Base-by-base conservation (phyloP, 1,139 yeast genomes). In the Neolecta irregularis region DNA sequence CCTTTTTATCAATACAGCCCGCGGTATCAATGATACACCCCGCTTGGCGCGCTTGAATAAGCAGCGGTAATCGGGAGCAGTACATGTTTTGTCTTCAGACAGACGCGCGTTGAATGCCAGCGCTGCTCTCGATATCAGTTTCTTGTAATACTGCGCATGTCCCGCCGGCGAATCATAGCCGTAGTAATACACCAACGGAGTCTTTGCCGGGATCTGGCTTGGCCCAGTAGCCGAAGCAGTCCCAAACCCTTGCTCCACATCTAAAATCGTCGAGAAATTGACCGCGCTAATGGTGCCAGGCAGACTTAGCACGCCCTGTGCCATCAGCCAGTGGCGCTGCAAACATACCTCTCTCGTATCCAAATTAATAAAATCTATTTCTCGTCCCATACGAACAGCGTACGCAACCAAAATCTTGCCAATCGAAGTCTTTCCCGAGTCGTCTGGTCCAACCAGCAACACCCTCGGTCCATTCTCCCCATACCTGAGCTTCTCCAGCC, bases 211-310 rank as follows among this genome's bases (percentile, higher is more conserved):
- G 16, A 42, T 28, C 53, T 80, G 92, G 40, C 79, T 68, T 1
- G 91, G 79, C 17, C 96, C 96, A n/a, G 85, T 77, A 0, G 93
- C 77, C 34, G 78, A 69, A 6, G 88, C 67, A 35, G 76, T 74
- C 6, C 96, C 96, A 70, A 88, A 77, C 1, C 62, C 57, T 33
- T 75, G 65, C 48, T 81, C 92, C 21, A 80, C 69, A 50, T 88
- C 94, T 30, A 83, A 61, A 31, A 74, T 60, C 48, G 80, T 93
- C 30, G 85, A 74, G 3, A 85, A 65, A 0, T 92, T 80, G 0
- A 92, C 74, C 0, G 93, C 94, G 0, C 91, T 67, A 2, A 91
- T 46, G 4, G 88, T 71, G 1, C 98, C 95, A 0, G 98, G 95
- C 6, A 46, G 28, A 23, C 47, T 37, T 4, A 46, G 36, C 41